Evolutionary conservation across 2,329 filamentous ascomycete genomes (phyloP).

Genomic region (Xylaria polymorpha): DNA sequence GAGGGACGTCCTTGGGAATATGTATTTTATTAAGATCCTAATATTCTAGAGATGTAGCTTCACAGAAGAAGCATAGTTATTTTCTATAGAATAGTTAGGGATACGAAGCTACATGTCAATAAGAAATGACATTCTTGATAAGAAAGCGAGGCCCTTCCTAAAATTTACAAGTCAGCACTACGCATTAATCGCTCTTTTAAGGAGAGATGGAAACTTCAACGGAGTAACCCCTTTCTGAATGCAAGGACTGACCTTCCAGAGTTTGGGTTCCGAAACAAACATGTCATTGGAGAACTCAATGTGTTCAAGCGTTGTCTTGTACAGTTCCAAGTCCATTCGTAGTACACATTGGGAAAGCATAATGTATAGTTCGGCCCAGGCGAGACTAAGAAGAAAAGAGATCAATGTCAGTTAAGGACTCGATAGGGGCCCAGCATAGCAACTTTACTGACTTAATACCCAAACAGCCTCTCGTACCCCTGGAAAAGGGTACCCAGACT

Average conservation of each 20-base stretch:
- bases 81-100: too few species aligned
- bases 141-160: slow-evolving; percentile 14
- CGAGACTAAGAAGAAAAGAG: slow-evolving; percentile 3
- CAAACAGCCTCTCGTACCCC: slow-evolving; percentile 16
- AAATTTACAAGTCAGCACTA: not conserved
- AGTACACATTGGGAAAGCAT: slow-evolving; percentile 12
- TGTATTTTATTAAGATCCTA: too few species aligned
- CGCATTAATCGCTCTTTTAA: too few species aligned
- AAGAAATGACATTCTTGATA: slow-evolving; percentile 7
- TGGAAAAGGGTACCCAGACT: slow-evolving; percentile 17
- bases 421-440: not conserved
- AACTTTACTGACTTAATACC: slow-evolving; percentile 18
- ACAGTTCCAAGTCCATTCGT: slow-evolving; percentile 9
- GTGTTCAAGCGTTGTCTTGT: slow-evolving; percentile 1
- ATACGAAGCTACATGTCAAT: slow-evolving; percentile 1
- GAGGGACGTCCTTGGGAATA: too few species aligned
- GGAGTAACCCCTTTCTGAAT: not conserved
- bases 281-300: slow-evolving; percentile 15
- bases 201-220: too few species aligned
- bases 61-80: too few species aligned
- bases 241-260: slow-evolving; percentile 3
- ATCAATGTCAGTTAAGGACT: not conserved
- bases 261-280: slow-evolving; percentile 17
- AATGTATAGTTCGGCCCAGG: slow-evolving; percentile 18
- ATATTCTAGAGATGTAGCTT: too few species aligned